A percentile compares a stretch with the other conserved stretches of the same genome.
phyloP scores from a whole-genome alignment of 2,329 filamentous ascomycete genomes.

The Fusarium sp. region DNA sequence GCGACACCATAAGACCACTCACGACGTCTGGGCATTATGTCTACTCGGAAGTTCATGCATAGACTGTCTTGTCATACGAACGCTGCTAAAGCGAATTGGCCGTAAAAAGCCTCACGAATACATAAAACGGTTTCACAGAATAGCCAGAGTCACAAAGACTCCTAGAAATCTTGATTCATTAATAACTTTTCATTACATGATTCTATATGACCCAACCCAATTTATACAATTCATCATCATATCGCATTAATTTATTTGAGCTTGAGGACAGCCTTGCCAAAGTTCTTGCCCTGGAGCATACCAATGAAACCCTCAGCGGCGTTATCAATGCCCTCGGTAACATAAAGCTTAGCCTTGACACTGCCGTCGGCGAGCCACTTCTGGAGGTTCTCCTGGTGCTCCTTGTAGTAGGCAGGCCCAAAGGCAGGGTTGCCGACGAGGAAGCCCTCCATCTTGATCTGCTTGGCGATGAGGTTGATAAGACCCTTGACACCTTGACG shows the following conservation, averaged over 20 bases:
- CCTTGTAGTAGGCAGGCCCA: conserved; percentile 70
- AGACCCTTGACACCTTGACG: conserved; percentile 74
- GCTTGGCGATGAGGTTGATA: conserved; percentile 71
- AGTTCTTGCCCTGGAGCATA: conserved; percentile 81
- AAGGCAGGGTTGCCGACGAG: conserved; percentile 74
- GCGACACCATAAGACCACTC: background rate
- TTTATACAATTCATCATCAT: conserved; percentile 18
- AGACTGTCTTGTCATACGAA: accelerated
- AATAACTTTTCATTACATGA: background rate
- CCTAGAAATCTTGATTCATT: background rate
- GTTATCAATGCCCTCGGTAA: conserved; percentile 83
- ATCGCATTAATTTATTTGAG: conserved; percentile 42
- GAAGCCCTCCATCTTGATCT: conserved; percentile 78
- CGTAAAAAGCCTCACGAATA: accelerated
- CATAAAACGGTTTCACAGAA: too few species aligned
- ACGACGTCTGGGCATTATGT: too few species aligned
- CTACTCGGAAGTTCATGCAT: background rate
- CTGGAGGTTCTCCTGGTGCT: conserved; percentile 79
- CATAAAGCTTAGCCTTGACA: conserved; percentile 74
- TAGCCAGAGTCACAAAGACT: accelerated
- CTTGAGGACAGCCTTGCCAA: conserved; percentile 86
- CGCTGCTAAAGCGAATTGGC: accelerated
- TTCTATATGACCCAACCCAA: background rate
- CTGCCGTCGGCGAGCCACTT: conserved; percentile 80
- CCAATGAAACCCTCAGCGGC: conserved; percentile 77